Conservation (phyloP, 73 alveolate genomes). For the Paramecium biaurelia region DNA sequence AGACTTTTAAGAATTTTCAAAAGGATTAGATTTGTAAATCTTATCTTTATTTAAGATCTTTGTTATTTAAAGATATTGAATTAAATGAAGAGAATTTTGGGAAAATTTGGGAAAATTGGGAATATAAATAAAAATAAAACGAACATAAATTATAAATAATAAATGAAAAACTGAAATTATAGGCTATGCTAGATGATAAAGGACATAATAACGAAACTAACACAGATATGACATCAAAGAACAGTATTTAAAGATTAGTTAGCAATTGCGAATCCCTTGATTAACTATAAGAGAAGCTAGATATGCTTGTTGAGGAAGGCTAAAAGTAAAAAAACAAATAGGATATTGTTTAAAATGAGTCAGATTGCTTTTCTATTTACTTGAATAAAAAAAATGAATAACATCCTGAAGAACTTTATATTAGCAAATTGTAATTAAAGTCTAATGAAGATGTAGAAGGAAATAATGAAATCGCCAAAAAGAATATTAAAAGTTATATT, state of each 20-base stretch:
- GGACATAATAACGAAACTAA: background rate
- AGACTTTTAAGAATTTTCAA: background rate
- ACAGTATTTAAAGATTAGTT: background rate
- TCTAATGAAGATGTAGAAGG: background rate
- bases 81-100: slow-evolving; percentile 28
- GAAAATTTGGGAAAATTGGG: slow-evolving; percentile 33
- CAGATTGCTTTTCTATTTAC: background rate
- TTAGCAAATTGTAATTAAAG: background rate
- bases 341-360: background rate
- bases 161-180: background rate
- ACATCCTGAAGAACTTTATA: background rate
- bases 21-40: slow-evolving; percentile 30
- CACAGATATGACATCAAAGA: background rate
- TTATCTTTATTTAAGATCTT: background rate
- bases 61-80: background rate
- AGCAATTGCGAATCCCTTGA: background rate
- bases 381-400: background rate
- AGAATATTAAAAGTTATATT: background rate
- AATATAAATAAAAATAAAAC: background rate
- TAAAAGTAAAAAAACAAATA: background rate
- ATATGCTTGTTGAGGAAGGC: background rate
- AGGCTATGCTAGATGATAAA: background rate
- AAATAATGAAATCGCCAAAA: background rate
- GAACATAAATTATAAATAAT: slow-evolving; percentile 12
- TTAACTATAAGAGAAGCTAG: background rate